phyloP scores from a whole-genome alignment of 2,329 filamentous ascomycete species.

The Hymenoscyphus infarciens region DNA sequence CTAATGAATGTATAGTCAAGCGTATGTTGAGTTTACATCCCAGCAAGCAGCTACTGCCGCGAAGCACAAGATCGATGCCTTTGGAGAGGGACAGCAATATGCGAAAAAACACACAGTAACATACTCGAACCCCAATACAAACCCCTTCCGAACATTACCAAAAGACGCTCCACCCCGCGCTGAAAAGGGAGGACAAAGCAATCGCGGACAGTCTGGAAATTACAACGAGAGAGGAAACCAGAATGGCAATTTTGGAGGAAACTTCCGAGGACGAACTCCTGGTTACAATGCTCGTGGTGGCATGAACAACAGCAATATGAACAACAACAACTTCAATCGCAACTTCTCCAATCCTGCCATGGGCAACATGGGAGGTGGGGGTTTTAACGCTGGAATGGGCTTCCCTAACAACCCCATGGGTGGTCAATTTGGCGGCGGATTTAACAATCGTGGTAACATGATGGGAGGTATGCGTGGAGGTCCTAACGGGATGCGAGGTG shows the following conservation, averaged over 20 bases:
- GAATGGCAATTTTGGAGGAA: slow-evolving; percentile 37
- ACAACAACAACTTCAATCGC: slow-evolving; percentile 51
- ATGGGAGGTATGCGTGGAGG: slow-evolving; percentile 51
- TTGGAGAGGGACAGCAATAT: slow-evolving; percentile 48
- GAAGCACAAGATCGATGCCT: slow-evolving; percentile 75
- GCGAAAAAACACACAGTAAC: slow-evolving; percentile 66
- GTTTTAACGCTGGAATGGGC: slow-evolving; percentile 43
- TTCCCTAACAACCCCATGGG: slow-evolving; percentile 42
- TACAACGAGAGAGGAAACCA: slow-evolving; percentile 43
- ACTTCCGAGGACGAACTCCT: slow-evolving; percentile 42
- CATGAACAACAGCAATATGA: slow-evolving; percentile 48
- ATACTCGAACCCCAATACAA: slow-evolving; percentile 73
- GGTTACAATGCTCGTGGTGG: slow-evolving; percentile 42
- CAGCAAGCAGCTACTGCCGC: slow-evolving; percentile 81
- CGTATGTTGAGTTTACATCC: slow-evolving; percentile 80
- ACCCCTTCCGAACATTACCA: slow-evolving; percentile 86
- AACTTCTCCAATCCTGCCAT: slow-evolving; percentile 45
- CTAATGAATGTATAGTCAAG: slow-evolving; percentile 47
- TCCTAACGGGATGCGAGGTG: slow-evolving; percentile 55
- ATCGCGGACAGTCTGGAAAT: slow-evolving; percentile 47
- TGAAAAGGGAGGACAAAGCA: slow-evolving; percentile 58
- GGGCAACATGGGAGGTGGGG: slow-evolving; percentile 43
- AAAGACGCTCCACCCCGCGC: slow-evolving; percentile 77
- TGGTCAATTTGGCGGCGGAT: slow-evolving; percentile 47
- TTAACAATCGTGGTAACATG: slow-evolving; percentile 48